Base-by-base conservation (phyloP, 73 alveolate species). In the Paramecium octaurelia region DNA sequence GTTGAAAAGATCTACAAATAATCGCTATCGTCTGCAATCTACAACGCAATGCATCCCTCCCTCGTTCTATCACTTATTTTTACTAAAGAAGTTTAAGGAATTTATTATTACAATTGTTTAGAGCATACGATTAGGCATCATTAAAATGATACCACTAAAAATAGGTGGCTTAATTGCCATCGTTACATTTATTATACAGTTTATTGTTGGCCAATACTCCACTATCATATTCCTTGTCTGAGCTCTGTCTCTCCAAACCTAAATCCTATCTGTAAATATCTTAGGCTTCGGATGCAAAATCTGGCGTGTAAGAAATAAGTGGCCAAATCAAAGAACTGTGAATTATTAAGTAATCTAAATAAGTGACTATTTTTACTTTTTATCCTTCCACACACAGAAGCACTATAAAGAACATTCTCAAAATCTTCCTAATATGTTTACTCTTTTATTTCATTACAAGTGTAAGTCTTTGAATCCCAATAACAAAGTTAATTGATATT, bases 1-100 rank as follows among this genome's bases (percentile, higher is more conserved):
- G 58, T 75, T 10, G 16, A 34, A 29, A 75, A 21, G 1, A 75
- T 34, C 31, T 36, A 40, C 8, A 10, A 29, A 75, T 40, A 80
- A 80, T 80, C 91, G 44, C 8, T 24, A 80, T 80, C 91, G 20
- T 80, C 91, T 23, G 70, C 70, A 23, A 80, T 80, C 29, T 80
- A 10, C 24, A 80, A 20, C 4, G 91, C 91, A 16, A 80, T 80
- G 21, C 91, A 80, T 11, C 91, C 91, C 27, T 80, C 91, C 24
- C 91, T 40, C 18, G 6, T 43, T 23, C 91, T 80, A 80, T 80
- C 91, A 3, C 75, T 40, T 20, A 80, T 80, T 80, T 80, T 43
- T 40, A 44, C 48, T 24, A 54, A 4, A 54, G 2, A 4, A 16
- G 1, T 54, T 54, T n/a, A 4, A n/a, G 6, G 7, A 18, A 8